These are phyloP conservation scores for Paecilomyces sp. DNA, from an alignment of 2,329 filamentous ascomycete species.

Conservation along the genomic window DNA sequence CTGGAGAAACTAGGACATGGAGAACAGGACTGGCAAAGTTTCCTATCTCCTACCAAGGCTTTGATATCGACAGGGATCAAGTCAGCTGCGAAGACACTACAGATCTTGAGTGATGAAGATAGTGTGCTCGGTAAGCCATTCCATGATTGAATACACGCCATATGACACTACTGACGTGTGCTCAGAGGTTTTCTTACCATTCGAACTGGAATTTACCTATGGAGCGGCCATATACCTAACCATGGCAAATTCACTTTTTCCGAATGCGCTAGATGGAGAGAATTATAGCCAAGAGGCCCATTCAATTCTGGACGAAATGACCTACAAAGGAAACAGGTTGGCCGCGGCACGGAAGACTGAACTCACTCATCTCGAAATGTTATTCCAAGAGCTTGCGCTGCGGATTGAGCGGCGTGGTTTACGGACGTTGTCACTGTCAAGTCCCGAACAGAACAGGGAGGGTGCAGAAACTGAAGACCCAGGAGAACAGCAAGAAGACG, in stretches of 20 bases:
- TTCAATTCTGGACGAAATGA: constrained; percentile 28
- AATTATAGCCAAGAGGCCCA: constrained; percentile 12
- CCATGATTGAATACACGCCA: no score
- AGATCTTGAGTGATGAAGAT: constrained; percentile 30
- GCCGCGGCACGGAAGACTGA: constrained; percentile 28
- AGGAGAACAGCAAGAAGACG: no score
- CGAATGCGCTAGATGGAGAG: constrained; percentile 16
- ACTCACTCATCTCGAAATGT: constrained; percentile 17
- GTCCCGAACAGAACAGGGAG: no score
- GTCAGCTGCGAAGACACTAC: constrained; percentile 33
- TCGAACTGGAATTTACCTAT: constrained; percentile 30
- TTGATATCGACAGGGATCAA: constrained; percentile 36
- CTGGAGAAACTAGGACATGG: no score
- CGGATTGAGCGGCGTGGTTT: no score
- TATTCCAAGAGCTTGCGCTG: constrained; percentile 11
- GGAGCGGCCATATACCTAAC: constrained; percentile 25
- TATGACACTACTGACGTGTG: no score
- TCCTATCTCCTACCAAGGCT: constrained; percentile 26
- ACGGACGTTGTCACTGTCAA: no score
- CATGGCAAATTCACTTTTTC: constrained; percentile 30
- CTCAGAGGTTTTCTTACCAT: constrained; percentile 27
- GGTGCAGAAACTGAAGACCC: no score
- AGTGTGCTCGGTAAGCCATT: constrained; percentile 25
- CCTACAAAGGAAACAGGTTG: constrained; percentile 25
- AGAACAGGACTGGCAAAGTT: constrained; percentile 22